Conservation (phyloP, 495 filamentous ascomycete species). For the Paragyromitra xinjiangensis region DNA sequence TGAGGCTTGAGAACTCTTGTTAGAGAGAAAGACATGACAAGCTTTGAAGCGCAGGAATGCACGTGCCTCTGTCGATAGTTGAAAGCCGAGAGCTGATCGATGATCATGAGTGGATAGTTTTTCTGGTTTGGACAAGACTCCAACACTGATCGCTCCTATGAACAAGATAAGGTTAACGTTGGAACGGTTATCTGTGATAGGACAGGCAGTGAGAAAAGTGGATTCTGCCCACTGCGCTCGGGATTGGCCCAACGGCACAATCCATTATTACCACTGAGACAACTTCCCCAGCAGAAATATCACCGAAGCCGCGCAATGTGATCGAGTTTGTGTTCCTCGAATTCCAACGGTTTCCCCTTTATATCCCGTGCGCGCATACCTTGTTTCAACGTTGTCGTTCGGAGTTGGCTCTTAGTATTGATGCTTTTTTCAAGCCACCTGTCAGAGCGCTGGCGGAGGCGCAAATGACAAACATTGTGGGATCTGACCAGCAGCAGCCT, state of each 20-base stretch:
- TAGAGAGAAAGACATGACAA: constrained; percentile 6
- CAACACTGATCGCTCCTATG: neutral
- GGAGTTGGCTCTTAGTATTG: neutral
- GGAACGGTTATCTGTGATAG: too few relatives aligned
- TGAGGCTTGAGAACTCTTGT: constrained; percentile 32
- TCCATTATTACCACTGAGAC: constrained; percentile 9
- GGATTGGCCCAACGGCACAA: neutral
- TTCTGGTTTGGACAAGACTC: neutral
- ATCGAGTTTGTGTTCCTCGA: neutral
- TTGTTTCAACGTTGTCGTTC: neutral
- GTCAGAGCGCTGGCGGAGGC: neutral
- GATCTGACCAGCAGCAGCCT: neutral
- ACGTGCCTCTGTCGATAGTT: too few relatives aligned
- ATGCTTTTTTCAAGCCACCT: neutral
- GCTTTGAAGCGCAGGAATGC: constrained; percentile 9
- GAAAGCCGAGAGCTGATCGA: neutral
- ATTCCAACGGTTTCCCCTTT: neutral
- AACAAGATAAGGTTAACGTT: neutral
- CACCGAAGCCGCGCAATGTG: neutral
- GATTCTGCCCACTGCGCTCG: neutral
- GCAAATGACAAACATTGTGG: neutral
- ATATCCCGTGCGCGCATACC: neutral
- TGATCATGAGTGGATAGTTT: neutral
- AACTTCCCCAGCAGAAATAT: neutral
- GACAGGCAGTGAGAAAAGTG: neutral